Evolutionary conservation across 2,329 filamentous ascomycete genomes (phyloP), one percentile per base, ranked within the genome.

Genomic region (Dothidotthia symphoricarpi): DNA sequence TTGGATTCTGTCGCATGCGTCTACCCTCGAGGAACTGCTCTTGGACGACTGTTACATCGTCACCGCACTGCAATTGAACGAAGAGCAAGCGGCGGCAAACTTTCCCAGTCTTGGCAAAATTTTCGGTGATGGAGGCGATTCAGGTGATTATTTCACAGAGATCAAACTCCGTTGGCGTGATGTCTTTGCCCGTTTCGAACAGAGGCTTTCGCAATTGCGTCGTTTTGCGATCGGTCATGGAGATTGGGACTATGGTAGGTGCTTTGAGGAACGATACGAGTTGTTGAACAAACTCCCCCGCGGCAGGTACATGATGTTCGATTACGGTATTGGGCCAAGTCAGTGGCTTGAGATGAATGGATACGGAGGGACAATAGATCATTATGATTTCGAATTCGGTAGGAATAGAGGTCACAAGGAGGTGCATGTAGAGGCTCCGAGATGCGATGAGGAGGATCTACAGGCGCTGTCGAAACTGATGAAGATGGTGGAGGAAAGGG

Each of bases 41-140:
- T 55, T 76, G 0, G 71, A 74, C 28, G 57, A 71, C 36, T 75
- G 72, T 35, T 57, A 64, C 0, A 70, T 73, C 15, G 34, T 60
- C 12, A 47, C 29, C 14, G 32, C 34, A 11, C 16, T 45, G 0
- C 16, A 24, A 1, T 31, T 57, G 19, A 25, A 33, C 3, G 35
- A 31, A 1, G 11, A 30, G 3, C 40, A 47, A 16, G 26, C 17
- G 9, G 13, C 24, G 7, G 16, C n/a, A 2, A 28, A 32, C 13
- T 47, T 37, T 15, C 39, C 36, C 19, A 31, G 22, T 24, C 38
- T 45, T 2, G n/a, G 13, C n/a, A 9, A 16, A 16, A 30, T 15
- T 11, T 8, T 26, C 15, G 16, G 6, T 14, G 16, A 12, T 10
- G 9, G 14, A 28, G 4, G n/a, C n/a, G 24, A 19, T 5, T 3